These are phyloP conservation scores for Citrus sp. DNA, from an alignment of 345 rosid genomes.

Conservation along the genomic window DNA sequence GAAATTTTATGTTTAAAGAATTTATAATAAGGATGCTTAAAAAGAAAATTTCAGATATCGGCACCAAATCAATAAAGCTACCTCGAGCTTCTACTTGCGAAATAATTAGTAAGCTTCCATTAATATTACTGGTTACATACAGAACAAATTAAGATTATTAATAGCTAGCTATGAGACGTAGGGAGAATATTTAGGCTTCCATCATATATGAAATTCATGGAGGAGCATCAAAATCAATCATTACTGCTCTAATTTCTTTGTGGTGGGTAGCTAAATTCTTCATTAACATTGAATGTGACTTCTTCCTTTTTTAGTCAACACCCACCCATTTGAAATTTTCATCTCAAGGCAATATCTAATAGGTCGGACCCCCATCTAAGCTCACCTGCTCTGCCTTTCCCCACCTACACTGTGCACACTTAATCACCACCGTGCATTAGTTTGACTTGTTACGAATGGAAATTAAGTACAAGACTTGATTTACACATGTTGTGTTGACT, in stretches of 20 bases:
- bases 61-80: background rate
- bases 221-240: conserved; percentile 17
- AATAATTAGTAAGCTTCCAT: background rate
- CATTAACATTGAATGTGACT: background rate
- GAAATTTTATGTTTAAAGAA: background rate
- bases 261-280: conserved; percentile 12
- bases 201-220: conserved; percentile 20
- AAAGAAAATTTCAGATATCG: background rate
- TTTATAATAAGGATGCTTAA: background rate
- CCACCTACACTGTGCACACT: background rate
- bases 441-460: background rate
- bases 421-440: background rate
- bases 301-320: conserved; percentile 31
- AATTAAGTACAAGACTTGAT: background rate
- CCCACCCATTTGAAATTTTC: conserved; percentile 27
- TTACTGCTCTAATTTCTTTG: conserved; percentile 6
- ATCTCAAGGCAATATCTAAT: conserved; percentile 13
- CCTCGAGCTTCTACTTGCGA: background rate
- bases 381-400: background rate
- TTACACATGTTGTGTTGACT: background rate
- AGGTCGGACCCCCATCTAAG: conserved; percentile 14
- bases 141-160: background rate
- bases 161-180: background rate
- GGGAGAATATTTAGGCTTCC: background rate
- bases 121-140: background rate